Evolutionary conservation across 1,284 basidiomycete genomes (phyloP), one percentile per base, ranked within the genome.

Genomic region (Sanghuangporus sanghuang): DNA sequence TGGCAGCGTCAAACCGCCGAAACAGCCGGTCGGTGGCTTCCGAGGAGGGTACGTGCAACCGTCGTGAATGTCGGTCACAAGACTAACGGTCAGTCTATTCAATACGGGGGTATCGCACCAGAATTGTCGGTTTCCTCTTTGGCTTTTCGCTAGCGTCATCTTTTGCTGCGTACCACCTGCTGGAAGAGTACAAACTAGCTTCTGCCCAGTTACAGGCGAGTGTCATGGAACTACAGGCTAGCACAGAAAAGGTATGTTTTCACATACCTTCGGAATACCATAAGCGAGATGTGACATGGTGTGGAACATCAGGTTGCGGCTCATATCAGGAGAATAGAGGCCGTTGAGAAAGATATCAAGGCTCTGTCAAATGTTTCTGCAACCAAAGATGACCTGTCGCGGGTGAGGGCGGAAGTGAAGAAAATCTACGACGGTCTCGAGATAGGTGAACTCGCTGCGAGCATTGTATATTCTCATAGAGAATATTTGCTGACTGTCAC

Each of bases 131-230:
- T 0, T 96, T 96, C 73, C 76, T 96, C 52, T 85, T 95, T 70
- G 94, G 94, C 0, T 95, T 96, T 78, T 93, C 93, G 5, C 75
- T 93, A 49, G 90, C 90, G 6, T 89, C 92, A 1, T 87, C 90
- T 0, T 86, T 90, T 70, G 93, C 93, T 54, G 89, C 93, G 56
- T 96, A 94, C 73, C 87, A 93, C 72, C 79, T 97, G 32, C 78
- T 96, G 59, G 91, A 96, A 68, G 95, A 96, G 77, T 95, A 95
- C 76, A 93, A 94, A 74, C 79, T 85, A 58, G 93, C 95, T 7
- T 92, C 90, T 5, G 87, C 89, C 32, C 83, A 91, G 35, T 78
- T 96, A 64, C 88, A 95, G 72, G 85, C 89, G 18, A 93, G 91
- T 71, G 90, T 96, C 21, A 89, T 94, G 71, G 92, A 95, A 71